These are phyloP conservation scores for Trichophaea hybrida DNA, from an alignment of 2,329 filamentous ascomycete species.

Conservation along the genomic window DNA sequence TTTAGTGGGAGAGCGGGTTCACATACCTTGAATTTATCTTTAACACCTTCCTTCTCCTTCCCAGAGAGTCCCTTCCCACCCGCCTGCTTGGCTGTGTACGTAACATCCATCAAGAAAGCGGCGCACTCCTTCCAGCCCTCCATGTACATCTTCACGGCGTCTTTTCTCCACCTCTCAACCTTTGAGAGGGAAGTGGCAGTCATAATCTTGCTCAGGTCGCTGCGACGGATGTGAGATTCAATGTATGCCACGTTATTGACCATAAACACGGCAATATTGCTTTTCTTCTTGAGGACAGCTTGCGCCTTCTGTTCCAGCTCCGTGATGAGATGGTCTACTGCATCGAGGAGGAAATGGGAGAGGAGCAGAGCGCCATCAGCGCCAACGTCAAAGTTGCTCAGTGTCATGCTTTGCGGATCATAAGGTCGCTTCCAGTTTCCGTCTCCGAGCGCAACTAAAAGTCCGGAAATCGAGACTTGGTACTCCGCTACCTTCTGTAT, in stretches of 20 bases:
- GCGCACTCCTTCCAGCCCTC: constrained; percentile 82
- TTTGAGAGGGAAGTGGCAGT: constrained; percentile 46
- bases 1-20: not conserved
- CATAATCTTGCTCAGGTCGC: constrained; percentile 61
- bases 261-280: constrained; percentile 71
- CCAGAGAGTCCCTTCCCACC: constrained; percentile 33
- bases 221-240: constrained; percentile 68
- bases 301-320: constrained; percentile 63
- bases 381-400: constrained; percentile 62
- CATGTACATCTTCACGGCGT: constrained; percentile 64
- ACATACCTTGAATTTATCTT: constrained; percentile 70
- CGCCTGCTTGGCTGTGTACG: constrained; percentile 54
- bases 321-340: constrained; percentile 64
- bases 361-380: constrained; percentile 82
- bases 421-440: constrained; percentile 63
- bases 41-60: constrained; percentile 92
- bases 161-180: constrained; percentile 77
- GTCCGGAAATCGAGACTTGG: constrained; percentile 68
- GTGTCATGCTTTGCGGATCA: constrained; percentile 35
- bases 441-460: constrained; percentile 83
- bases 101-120: constrained; percentile 71
- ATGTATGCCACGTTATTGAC: constrained; percentile 76
- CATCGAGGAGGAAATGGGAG: constrained; percentile 77
- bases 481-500: constrained; percentile 80
- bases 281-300: constrained; percentile 58